phyloP scores from a whole-genome alignment of 2,329 filamentous ascomycete species.

The Pseudogymnoascus sp. region DNA sequence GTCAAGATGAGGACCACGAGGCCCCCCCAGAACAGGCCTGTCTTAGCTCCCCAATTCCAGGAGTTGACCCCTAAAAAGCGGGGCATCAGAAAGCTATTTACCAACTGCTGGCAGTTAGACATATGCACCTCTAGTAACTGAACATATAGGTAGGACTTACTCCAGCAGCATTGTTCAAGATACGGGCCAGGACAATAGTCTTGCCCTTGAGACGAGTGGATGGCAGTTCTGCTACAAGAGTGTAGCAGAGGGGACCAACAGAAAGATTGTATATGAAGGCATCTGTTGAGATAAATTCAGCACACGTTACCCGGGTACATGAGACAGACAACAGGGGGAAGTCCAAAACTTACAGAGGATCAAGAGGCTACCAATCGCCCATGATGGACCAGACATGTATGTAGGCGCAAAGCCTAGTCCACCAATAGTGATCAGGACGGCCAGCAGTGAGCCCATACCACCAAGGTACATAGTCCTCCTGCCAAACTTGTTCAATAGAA shows the following conservation, averaged over 20 bases:
- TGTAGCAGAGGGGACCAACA: conserved; percentile 82
- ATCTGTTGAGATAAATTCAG: conserved; percentile 40
- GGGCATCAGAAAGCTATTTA: too few relatives aligned
- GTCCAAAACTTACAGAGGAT: conserved; percentile 40
- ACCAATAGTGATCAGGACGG: too few relatives aligned
- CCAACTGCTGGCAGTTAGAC: too few relatives aligned
- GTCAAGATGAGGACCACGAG: conserved; percentile 67
- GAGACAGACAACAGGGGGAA: conserved; percentile 42
- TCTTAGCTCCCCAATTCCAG: conserved; percentile 81
- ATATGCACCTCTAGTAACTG: too few relatives aligned
- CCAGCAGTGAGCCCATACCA: too few relatives aligned
- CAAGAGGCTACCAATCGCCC: conserved; percentile 37
- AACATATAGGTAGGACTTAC: conserved; percentile 18
- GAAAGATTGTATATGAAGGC: conserved; percentile 61
- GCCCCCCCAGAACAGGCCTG: conserved; percentile 81
- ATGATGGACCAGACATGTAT: too few relatives aligned
- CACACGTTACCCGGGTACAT: conserved; percentile 30
- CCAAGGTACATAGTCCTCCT: too few relatives aligned
- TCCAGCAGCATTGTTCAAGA: conserved; percentile 47
- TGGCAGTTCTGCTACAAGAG: conserved; percentile 74
- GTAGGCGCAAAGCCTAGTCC: too few relatives aligned
- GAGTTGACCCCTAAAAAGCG: conserved; percentile 39
- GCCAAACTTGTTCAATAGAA: too few relatives aligned
- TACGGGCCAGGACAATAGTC: conserved; percentile 76
- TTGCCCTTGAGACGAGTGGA: conserved; percentile 79